These are phyloP conservation scores for Claviceps pazoutovae DNA, from an alignment of 2,329 filamentous ascomycete species.

Conservation along the genomic window DNA sequence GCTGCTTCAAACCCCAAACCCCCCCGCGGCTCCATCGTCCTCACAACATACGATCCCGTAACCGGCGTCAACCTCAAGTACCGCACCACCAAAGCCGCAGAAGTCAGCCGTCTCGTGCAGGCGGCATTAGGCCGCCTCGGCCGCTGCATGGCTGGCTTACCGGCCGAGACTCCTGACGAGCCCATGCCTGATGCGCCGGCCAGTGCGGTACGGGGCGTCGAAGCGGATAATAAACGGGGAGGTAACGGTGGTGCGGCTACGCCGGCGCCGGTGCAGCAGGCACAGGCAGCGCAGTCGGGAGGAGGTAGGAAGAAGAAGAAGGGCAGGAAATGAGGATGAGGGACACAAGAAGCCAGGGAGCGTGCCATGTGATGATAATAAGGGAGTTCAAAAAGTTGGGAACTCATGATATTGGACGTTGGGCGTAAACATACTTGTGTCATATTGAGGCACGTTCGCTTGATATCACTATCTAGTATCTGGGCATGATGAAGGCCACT, in stretches of 20 bases:
- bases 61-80: conserved; percentile 82
- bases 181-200: conserved; percentile 26
- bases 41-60: conserved; percentile 81
- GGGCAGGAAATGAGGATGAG: conserved; percentile 42
- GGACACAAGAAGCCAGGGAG: not conserved
- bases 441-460: not conserved
- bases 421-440: not conserved
- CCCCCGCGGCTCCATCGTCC: conserved; percentile 54
- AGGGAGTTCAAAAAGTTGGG: no score
- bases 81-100: conserved; percentile 76
- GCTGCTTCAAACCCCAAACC: conserved; percentile 23
- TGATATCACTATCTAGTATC: not conserved
- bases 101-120: conserved; percentile 67
- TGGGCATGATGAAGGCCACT: not conserved
- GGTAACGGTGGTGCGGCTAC: conserved; percentile 12
- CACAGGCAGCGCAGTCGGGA: conserved; percentile 14
- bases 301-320: conserved; percentile 56
- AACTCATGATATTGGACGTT: not conserved
- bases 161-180: conserved; percentile 26
- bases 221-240: conserved; percentile 19
- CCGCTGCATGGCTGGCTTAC: conserved; percentile 49
- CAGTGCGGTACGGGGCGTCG: not conserved
- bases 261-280: conserved; percentile 12
- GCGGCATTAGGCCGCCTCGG: conserved; percentile 62
- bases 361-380: not conserved